Conservation (phyloP, 805 yeast species). For the Suhomyces kilbournensis region DNA sequence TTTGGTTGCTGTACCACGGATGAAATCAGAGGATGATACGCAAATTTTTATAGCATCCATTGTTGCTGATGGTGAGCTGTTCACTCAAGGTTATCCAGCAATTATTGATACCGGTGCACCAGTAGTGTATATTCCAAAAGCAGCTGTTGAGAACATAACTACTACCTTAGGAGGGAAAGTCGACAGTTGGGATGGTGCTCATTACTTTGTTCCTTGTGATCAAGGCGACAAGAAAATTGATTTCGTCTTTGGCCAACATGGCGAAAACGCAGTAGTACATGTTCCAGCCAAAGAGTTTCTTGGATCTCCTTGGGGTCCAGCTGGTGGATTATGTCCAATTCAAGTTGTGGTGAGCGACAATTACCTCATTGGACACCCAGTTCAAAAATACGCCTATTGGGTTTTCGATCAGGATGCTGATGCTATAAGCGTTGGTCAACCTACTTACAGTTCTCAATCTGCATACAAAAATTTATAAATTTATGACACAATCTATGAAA, state of each 20-base stretch:
- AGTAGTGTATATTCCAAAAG: neutral
- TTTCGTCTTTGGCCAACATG: constrained; percentile 2
- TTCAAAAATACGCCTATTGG: neutral
- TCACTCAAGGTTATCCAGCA: neutral
- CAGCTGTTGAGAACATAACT: neutral
- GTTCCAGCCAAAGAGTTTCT: constrained; percentile 4
- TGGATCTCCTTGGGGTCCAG: neutral
- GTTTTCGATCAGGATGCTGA: neutral
- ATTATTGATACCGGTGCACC: constrained; percentile 8
- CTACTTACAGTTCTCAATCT: neutral
- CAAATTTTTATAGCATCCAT: neutral
- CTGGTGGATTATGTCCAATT: neutral
- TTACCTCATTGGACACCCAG: neutral
- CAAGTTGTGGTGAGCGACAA: no score
- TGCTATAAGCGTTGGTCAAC: neutral
- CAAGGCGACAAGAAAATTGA: constrained; percentile 5
- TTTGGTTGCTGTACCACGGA: constrained; percentile 8
- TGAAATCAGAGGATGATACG: neutral
- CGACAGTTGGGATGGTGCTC: neutral
- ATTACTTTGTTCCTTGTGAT: neutral
- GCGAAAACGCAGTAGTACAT: neutral
- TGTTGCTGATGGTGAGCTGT: constrained; percentile 8
- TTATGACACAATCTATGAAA: no score
- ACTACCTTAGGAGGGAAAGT: neutral
- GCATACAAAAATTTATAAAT: no score